Evolutionary conservation across 768 basidiomycete species (phyloP), one percentile per base, ranked within the genome.

Genomic region (Kwoniella europaea): DNA sequence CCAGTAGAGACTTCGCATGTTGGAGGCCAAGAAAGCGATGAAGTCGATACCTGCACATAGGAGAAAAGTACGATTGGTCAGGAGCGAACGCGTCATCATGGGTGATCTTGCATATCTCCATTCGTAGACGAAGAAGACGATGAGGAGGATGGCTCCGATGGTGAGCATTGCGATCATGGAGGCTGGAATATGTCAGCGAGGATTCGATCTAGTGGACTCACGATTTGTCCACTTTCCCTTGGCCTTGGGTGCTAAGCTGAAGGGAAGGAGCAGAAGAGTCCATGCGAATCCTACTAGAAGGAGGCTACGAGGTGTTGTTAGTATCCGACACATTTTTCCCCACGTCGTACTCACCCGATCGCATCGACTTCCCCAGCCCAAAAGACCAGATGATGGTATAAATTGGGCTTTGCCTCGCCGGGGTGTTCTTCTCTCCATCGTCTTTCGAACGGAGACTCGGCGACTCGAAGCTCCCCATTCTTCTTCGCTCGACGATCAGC

Each of bases 91-190:
- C 9, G 67, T 53, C 60, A 68, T 77, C 63, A 84, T 60, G 7
- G 84, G 84, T 46, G 77, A 73, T 62, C 76, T 72, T 10, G 84
- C 82, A 55, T 78, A 76, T 18, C 72, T 63, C 57, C 74, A 65
- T 56, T 84, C 84, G 79, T 80, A 84, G 13, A 76, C 16, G 20
- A 64, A 65, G 76, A 82, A 81, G 24, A 72, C 71, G 50, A 82
- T 69, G 63, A 88, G 75, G 44, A 86, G 71, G n/a, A 87, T 54
- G 6, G 76, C 79, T 20, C 88, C 87, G 46, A 88, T 77, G 59
- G 86, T 79, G 65, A 88, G 83, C 75, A 82, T 84, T 18, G 75
- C 85, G 62, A 89, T 86, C 62, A 88, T 64, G 4, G 65, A 69
- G 18, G 68, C 35, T 35, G 35, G 7, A 35, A 35, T 35, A 35